These are phyloP conservation scores for Daldinia concentrica DNA, from an alignment of 495 filamentous ascomycete species.

Conservation along the genomic window DNA sequence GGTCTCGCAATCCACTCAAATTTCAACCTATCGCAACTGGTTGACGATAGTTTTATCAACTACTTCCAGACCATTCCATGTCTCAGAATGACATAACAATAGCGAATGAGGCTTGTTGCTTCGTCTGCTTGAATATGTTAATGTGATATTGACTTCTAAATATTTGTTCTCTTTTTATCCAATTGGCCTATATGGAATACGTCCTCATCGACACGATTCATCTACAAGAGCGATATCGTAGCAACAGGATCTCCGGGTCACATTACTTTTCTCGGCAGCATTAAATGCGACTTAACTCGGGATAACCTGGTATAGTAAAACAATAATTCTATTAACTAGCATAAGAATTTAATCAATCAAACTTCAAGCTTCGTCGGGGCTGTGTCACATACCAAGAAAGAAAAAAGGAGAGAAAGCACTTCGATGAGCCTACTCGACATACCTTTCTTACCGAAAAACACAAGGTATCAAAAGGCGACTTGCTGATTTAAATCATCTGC, in stretches of 20 bases:
- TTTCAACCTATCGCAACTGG: constrained; percentile 24
- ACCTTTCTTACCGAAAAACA: neutral
- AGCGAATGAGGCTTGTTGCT: constrained; percentile 12
- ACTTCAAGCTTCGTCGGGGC: constrained; percentile 5
- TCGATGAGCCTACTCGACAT: too few species aligned
- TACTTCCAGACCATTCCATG: constrained; percentile 25
- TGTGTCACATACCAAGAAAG: constrained; percentile 3
- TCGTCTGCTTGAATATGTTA: constrained; percentile 11
- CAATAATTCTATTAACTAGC: constrained; percentile 11
- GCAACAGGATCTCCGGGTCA: constrained; percentile 14
- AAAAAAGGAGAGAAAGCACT: neutral
- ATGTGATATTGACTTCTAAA: constrained; percentile 2
- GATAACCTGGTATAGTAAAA: constrained; percentile 19
- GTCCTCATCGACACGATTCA: neutral
- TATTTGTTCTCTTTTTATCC: neutral
- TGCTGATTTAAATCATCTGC: neutral
- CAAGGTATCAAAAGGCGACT: neutral
- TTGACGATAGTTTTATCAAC: constrained; percentile 3
- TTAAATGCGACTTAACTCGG: constrained; percentile 9
- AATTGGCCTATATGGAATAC: constrained; percentile 5
- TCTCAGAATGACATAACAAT: constrained; percentile 31
- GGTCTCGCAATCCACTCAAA: neutral
- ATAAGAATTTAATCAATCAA: constrained; percentile 6
- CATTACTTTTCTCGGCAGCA: constrained; percentile 24
- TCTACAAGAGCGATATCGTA: constrained; percentile 6